Conservation (phyloP, 1,284 basidiomycete genomes). For the Malassezia equina region DNA sequence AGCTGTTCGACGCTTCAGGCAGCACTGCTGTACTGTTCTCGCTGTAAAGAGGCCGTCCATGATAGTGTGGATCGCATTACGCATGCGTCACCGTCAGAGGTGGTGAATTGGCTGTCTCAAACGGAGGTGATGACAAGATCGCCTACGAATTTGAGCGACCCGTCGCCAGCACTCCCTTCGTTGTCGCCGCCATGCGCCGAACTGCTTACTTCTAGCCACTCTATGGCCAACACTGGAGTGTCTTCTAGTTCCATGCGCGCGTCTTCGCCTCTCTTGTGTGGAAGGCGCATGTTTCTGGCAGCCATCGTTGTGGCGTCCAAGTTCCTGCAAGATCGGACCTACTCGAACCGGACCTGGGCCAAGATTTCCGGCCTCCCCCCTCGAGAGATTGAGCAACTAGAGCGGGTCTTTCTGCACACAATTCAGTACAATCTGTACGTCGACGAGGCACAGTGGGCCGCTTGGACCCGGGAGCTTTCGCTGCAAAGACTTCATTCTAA, state of each 20-base stretch:
- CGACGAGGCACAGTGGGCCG: slow-evolving; percentile 29
- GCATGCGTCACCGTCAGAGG: neutral
- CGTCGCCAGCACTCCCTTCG: neutral
- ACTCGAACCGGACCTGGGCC: slow-evolving; percentile 78
- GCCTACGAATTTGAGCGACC: neutral
- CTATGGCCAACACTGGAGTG: slow-evolving; percentile 1
- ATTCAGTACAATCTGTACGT: slow-evolving; percentile 50
- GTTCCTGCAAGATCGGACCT: slow-evolving; percentile 82
- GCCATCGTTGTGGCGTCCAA: slow-evolving; percentile 79
- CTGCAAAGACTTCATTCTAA: neutral
- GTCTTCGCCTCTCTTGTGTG: slow-evolving; percentile 53
- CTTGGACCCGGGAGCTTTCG: slow-evolving; percentile 32
- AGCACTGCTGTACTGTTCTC: slow-evolving; percentile 39
- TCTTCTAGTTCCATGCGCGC: slow-evolving; percentile 10
- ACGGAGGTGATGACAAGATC: neutral
- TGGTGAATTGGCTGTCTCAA: neutral
- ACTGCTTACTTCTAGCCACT: neutral
- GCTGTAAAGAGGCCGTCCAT: slow-evolving; percentile 23
- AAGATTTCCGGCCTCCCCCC: slow-evolving; percentile 54
- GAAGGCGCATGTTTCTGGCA: slow-evolving; percentile 74
- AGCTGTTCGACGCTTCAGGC: slow-evolving; percentile 43
- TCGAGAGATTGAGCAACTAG: slow-evolving; percentile 49
- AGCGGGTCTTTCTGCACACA: slow-evolving; percentile 49
- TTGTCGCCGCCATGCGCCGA: neutral
- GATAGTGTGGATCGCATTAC: neutral